phyloP scores from a whole-genome alignment of 78 protist species.

The Dictyostelium citrinum region DNA sequence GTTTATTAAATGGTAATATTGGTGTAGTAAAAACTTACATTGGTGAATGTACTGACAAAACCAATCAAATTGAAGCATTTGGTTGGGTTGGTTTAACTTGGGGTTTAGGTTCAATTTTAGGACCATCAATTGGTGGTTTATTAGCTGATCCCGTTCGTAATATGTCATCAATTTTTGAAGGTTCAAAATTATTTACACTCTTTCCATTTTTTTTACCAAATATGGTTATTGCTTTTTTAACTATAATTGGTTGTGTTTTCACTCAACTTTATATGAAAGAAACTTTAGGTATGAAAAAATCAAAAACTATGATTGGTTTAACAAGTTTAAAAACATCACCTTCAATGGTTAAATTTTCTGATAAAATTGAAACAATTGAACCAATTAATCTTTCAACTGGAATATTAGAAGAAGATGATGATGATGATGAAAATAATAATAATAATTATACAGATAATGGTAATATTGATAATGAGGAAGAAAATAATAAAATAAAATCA shows the following conservation, averaged over 20 bases:
- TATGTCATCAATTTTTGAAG: neutral
- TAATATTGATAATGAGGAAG: neutral
- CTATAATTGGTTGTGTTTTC: constrained; percentile 23
- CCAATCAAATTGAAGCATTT: constrained; percentile 66
- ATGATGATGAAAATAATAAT: neutral
- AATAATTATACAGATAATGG: neutral
- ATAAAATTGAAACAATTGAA: neutral
- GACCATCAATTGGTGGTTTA: constrained; percentile 38
- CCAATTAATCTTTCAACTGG: neutral
- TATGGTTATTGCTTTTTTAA: neutral
- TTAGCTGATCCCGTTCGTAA: constrained; percentile 9
- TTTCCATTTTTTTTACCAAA: constrained; percentile 52
- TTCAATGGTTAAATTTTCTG: neutral
- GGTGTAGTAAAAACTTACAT: constrained; percentile 68
- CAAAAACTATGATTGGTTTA: neutral
- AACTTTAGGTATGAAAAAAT: constrained; percentile 1
- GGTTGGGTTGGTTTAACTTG: constrained; percentile 68
- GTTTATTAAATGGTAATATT: constrained; percentile 63
- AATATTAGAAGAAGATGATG: neutral
- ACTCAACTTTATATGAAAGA: constrained; percentile 46
- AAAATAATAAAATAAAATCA: neutral
- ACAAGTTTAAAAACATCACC: neutral
- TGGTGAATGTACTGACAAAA: constrained; percentile 57
- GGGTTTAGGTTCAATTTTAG: constrained; percentile 52
- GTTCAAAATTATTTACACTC: neutral